These are phyloP conservation scores for Leishmania braziliensis DNA, from an alignment of 208 protist genomes.

Conservation along the genomic window DNA sequence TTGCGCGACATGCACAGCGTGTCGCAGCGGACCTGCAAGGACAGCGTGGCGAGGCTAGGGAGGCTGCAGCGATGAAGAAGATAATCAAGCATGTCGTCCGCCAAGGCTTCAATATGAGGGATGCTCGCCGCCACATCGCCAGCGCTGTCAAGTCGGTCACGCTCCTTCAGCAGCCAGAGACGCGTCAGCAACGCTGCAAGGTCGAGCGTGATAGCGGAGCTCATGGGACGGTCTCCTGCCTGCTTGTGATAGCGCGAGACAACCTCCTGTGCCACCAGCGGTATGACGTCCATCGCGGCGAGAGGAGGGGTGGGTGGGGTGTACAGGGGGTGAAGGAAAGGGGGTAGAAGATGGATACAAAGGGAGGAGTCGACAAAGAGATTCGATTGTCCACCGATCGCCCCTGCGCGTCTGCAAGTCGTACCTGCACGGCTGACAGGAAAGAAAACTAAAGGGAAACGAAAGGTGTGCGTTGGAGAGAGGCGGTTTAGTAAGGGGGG, in stretches of 20 bases:
- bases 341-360: neutral
- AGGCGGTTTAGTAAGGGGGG: neutral
- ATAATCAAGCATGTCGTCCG: conserved; percentile 65
- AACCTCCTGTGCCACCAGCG: conserved; percentile 70
- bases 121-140: conserved; percentile 67
- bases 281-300: conserved; percentile 71
- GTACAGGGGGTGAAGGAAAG: conserved; percentile 8
- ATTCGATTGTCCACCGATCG: neutral
- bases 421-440: neutral
- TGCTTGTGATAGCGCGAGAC: conserved; percentile 57
- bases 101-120: conserved; percentile 60
- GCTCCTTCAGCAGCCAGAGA: conserved; percentile 59
- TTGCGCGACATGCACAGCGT: conserved; percentile 34
- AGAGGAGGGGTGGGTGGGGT: no score
- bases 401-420: neutral
- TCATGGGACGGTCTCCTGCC: conserved; percentile 24
- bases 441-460: neutral
- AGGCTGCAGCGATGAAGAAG: conserved; percentile 52
- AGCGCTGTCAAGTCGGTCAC: conserved; percentile 44
- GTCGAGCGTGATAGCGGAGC: conserved; percentile 60
- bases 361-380: neutral
- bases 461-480: neutral
- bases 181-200: conserved; percentile 68
- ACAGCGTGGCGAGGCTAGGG: conserved; percentile 59
- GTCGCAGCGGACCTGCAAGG: conserved; percentile 61